Base-by-base conservation (phyloP, 345 rosid genomes). In the Cardiospermum halicacabum region DNA sequence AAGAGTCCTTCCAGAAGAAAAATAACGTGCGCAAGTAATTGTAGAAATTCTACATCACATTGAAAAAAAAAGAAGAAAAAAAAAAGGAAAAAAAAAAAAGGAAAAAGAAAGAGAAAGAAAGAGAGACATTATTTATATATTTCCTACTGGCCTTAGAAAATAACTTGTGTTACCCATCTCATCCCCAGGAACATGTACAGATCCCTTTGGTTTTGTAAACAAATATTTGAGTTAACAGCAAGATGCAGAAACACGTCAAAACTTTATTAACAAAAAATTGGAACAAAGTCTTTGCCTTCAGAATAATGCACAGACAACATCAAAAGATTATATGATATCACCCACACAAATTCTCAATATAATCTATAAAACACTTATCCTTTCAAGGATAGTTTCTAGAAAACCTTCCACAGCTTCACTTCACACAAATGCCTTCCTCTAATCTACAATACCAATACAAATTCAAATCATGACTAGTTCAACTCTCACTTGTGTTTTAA, bases 371-470 rank as follows among this genome's bases (percentile, higher is more conserved):
- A 64, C 62, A 30, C 10, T 50, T 65, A 57, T 62, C 51, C 51
- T 21, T 24, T 16, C 7, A 63, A 50, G 5, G 54, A 68, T 40
- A 30, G 11, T 50, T 62, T 64, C 21, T 40, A 25, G 47, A 54
- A 65, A 59, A 42, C 22, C 45, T 42, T 45, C 56, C 34, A 28
- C 34, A 57, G 24, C 54, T 40, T 64, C 69, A 34, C 39, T 34
- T 34, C 39, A 34, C 39, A 60, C 54, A 57, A 32, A n/a, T 15
- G 39, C 42, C 37, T 47, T 2, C 48, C 70, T 53, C 45, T 43
- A 55, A 69, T 70, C 70, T 69, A 71, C 69, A 73, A 59, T 30
- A 50, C 75, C 73, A 64, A 55, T 11, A n/a, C 12, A 65, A 43
- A 61, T n/a, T 34, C 18, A 70, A 18, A 55, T 28, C 47, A 64